These are phyloP conservation scores for Morella rubra DNA, from an alignment of 306 rosid species.

Conservation along the genomic window DNA sequence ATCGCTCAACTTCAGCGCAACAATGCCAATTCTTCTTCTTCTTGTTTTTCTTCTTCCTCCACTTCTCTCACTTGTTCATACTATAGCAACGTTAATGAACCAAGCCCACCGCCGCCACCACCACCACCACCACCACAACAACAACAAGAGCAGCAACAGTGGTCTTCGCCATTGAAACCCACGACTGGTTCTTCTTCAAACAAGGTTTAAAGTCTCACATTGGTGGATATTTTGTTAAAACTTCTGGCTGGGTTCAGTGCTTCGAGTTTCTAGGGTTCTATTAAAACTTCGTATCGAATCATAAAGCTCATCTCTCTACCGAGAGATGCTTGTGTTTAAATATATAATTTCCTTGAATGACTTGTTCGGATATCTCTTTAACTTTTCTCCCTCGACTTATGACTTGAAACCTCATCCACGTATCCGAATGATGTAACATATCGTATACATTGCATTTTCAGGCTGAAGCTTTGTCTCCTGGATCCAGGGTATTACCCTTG, in stretches of 20 bases:
- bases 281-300: background rate
- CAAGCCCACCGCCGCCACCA: background rate
- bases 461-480: constrained; percentile 42
- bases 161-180: constrained; percentile 27
- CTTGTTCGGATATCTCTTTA: background rate
- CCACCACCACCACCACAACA: background rate
- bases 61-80: background rate
- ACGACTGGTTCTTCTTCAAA: constrained; percentile 25
- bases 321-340: background rate
- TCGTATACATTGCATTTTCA: constrained; percentile 17
- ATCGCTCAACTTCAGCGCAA: constrained; percentile 59
- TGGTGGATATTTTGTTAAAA: background rate
- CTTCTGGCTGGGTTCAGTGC: background rate
- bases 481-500: constrained; percentile 42
- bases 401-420: background rate
- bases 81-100: background rate
- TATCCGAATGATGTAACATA: background rate
- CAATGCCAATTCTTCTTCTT: constrained; percentile 20
- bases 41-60: constrained; percentile 20
- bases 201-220: constrained; percentile 34
- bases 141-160: constrained; percentile 17
- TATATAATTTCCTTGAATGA: background rate
- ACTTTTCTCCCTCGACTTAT: background rate
- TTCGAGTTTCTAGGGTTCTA: constrained; percentile 15
- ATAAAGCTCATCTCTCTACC: background rate